Conservation (phyloP, 2,329 filamentous ascomycete species). For the Aureobasidium sp. region DNA sequence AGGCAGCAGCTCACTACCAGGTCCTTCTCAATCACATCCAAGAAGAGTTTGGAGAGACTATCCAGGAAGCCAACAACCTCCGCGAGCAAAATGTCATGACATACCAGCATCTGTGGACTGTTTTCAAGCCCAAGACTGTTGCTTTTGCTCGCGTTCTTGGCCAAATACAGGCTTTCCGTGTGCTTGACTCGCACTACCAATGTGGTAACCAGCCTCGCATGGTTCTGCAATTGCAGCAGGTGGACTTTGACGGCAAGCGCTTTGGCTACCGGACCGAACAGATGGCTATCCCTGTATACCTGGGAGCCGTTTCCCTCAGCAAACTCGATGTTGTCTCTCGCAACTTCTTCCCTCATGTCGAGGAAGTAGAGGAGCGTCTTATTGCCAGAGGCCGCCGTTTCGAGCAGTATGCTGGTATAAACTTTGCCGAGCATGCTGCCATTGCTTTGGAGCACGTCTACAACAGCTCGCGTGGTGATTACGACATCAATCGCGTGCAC, state of each 20-base stretch:
- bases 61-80: constrained; percentile 27
- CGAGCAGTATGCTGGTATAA: constrained; percentile 25
- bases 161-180: constrained; percentile 26
- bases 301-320: constrained; percentile 21
- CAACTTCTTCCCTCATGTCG: constrained; percentile 18
- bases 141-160: constrained; percentile 26
- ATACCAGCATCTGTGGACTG: constrained; percentile 39
- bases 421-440: constrained; percentile 23
- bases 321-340: constrained; percentile 24
- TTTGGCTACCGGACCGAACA: constrained; percentile 20
- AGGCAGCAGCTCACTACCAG: constrained; percentile 27
- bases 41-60: constrained; percentile 22
- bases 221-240: constrained; percentile 24
- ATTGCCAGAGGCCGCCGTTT: constrained; percentile 23
- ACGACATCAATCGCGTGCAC: constrained; percentile 22
- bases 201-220: constrained; percentile 23
- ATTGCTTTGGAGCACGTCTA: constrained; percentile 22
- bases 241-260: constrained; percentile 30
- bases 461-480: not conserved
- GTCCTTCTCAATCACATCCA: constrained; percentile 29
- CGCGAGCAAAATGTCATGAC: constrained; percentile 24
- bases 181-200: constrained; percentile 26
- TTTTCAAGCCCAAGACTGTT: constrained; percentile 33
- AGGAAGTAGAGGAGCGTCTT: constrained; percentile 19
- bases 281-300: constrained; percentile 20